Base-by-base conservation (phyloP, 805 yeast genomes). In the Saturnispora besseyi region DNA sequence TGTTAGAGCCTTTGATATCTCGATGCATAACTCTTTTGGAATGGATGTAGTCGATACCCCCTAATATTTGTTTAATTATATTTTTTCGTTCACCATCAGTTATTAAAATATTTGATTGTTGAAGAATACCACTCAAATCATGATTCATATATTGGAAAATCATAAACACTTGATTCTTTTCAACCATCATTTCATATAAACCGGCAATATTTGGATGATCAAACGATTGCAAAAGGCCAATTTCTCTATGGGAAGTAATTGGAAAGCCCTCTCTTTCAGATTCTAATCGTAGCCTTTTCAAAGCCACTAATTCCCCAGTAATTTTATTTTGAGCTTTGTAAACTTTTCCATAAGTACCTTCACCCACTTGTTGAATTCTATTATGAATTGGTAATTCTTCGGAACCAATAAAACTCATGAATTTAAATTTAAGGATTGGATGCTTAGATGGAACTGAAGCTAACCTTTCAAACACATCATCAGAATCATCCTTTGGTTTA, bases 271-370 rank as follows among this genome's bases (percentile, higher is more conserved):
- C 99, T 45, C 88, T 74, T 63, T 91, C 98, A 7, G 80, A 68
- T 61, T 93, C 97, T 59, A 93, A 73, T 53, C 97, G 68, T 42
- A 93, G 71, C 56, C 83, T 76, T 63, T 93, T 93, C 60, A 93
- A 70, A 1, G 99, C 99, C n/a, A 89, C 93, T 55, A 76, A 69
- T 51, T 77, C 80, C 2, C 78, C 74, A 0, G 96, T 87, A 5
- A 78, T 69, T 13, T 68, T 67, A 62, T 93, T 89, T 45, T 71
- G 73, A 0, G 96, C 96, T 62, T 89, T 88, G 69, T 85, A 89
- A 21, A 93, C 99, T 63, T 87, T 89, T 18, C 99, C 99, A 64
- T 93, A 93, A 0, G 98, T 93, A 9, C 99, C 99, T 67, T 93
- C 98, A n/a, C 99, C 99, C 5, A 93, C 98, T 62, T 93, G 98